Evolutionary conservation across 257 asterid species (phyloP).

Genomic region (Penstemon newberryi): DNA sequence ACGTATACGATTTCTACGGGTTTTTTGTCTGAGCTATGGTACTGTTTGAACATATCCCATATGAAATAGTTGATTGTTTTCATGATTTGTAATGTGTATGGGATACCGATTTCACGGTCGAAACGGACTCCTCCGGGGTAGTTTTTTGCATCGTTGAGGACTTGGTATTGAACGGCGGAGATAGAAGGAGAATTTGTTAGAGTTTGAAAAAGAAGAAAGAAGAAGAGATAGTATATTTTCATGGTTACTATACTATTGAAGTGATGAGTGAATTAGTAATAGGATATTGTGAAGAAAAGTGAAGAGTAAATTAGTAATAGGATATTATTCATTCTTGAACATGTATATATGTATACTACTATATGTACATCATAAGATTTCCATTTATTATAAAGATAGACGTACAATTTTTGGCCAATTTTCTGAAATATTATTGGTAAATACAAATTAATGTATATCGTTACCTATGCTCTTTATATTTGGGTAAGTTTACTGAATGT

Average conservation of each 20-base stretch:
- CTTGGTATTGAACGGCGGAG: slow-evolving; percentile 34
- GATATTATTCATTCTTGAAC: too few species aligned
- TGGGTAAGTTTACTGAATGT: too few species aligned
- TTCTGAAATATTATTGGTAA: too few species aligned
- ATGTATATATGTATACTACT: too few species aligned
- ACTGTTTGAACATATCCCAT: slow-evolving; percentile 38
- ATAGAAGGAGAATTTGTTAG: slow-evolving; percentile 11
- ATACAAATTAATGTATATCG: too few species aligned
- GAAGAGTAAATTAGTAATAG: too few species aligned
- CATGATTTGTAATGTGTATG: slow-evolving; percentile 34
- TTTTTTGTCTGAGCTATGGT: slow-evolving; percentile 16
- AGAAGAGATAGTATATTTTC: slow-evolving; percentile 15
- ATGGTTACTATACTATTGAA: slow-evolving; percentile 7
- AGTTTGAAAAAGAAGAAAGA: slow-evolving; percentile 7
- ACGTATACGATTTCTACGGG: slow-evolving; percentile 17
- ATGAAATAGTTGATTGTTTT: slow-evolving; percentile 32
- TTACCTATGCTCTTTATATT: too few species aligned
- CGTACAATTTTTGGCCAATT: too few species aligned
- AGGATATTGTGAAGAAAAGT: too few species aligned
- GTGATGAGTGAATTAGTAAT: too few species aligned
- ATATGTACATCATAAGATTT: too few species aligned
- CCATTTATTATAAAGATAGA: too few species aligned
- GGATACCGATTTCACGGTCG: slow-evolving; percentile 36
- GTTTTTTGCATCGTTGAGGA: slow-evolving; percentile 25
- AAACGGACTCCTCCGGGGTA: slow-evolving; percentile 39